Evolutionary conservation across 2,329 filamentous ascomycete species (phyloP), one percentile per base, ranked within the genome.

Genomic region (Tolypocladium amazonense): DNA sequence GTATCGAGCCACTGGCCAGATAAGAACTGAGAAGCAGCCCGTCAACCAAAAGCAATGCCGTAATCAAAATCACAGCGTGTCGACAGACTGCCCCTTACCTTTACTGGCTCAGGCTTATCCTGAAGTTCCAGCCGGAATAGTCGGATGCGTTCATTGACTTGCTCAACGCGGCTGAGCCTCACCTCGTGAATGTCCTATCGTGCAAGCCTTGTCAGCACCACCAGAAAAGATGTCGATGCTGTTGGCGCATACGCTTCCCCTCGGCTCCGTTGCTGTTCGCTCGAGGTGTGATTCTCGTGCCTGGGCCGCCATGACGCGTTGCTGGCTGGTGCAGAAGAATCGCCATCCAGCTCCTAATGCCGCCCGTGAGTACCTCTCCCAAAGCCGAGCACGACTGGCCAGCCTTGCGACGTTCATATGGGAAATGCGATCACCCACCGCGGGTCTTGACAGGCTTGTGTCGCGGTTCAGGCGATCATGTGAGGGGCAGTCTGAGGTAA

Each of bases 1-100:
- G 91, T 86, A 71, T 96, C 92, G 59, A 96, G 81, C 90, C 91
- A 96, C 78, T 96, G 92, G 58, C 92, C 92, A 6, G 92, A 85
- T 7, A 86, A 79, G 73, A 94, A 95, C 56, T 59, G 60, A 35
- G 50, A 23, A 2, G 11, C 11, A 9, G 4, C 1, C 30, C 2
- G 50, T 53, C 30, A 53, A 30, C 11, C 43, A 15, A 35, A 8
- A 35, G 12, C 27, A 47, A 47, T 23, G 11, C 8, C 9, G 3
- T 9, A 35, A 30, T n/a, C 20, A 4, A 11, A 12, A 23, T 15
- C 30, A 2, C 30, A 15, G 30, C 6, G 14, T 1, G 20, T 2
- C 30, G 30, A 9, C 30, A 15, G 20, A 6, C 30, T 12, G 5
- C 50, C 4, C 2, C 30, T n/a, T 75, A 84, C 84, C 69, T 79